A percentile compares a stretch with the other conserved stretches of the same genome.
These are phyloP conservation scores for Misopates orontium DNA, from an alignment of 257 asterid genomes.

Conservation along the genomic window DNA sequence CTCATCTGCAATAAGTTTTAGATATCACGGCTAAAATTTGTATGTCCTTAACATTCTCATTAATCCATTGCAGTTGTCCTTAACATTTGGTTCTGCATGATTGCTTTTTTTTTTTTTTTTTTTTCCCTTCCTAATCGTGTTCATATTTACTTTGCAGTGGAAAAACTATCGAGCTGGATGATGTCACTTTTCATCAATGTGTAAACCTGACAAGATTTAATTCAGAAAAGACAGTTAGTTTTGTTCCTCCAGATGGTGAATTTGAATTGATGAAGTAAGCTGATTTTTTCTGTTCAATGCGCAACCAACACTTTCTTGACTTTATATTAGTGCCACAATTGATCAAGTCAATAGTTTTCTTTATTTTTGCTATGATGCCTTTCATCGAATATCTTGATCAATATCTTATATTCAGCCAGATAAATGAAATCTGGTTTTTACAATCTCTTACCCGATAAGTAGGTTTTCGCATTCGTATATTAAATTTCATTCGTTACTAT, in stretches of 20 bases:
- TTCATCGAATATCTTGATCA: background rate
- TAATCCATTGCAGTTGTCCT: too few relatives aligned
- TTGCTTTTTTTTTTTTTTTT: background rate
- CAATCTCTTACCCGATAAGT: too few relatives aligned
- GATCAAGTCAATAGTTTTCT: constrained; percentile 2
- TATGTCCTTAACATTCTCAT: too few relatives aligned
- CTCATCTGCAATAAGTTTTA: background rate
- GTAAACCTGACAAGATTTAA: constrained; percentile 98
- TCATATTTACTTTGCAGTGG: constrained; percentile 64
- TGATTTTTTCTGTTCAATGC: constrained; percentile 22
- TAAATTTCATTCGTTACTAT: too few relatives aligned
- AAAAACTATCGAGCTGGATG: constrained; percentile 98
- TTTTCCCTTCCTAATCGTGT: constrained; percentile 19
- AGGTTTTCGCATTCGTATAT: too few relatives aligned
- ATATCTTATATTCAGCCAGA: too few relatives aligned
- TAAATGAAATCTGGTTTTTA: too few relatives aligned
- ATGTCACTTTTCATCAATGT: constrained; percentile 98
- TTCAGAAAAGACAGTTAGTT: constrained; percentile 96
- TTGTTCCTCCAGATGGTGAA: constrained; percentile 99
- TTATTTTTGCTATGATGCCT: constrained; percentile 10
- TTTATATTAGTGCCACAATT: constrained; percentile 5
- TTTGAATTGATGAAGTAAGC: constrained; percentile 99
- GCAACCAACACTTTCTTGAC: constrained; percentile 1
- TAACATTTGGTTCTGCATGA: constrained; percentile 17
- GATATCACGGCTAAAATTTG: background rate